phyloP scores from a whole-genome alignment of 1,284 basidiomycete genomes.

The Papiliotrema nemorosa region DNA sequence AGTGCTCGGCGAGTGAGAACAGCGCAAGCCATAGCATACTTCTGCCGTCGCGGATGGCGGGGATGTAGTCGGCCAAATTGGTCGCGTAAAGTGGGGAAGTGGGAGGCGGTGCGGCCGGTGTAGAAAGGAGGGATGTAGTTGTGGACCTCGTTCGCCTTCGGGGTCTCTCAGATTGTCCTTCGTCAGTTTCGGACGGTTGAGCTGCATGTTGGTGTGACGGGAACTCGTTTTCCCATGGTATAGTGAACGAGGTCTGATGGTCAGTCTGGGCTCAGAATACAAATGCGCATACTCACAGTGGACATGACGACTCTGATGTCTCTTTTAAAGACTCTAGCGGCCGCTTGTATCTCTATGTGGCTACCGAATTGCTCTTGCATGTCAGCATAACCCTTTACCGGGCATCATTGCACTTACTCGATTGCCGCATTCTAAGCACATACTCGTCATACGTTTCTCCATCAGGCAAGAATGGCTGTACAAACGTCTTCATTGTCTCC shows the following conservation, averaged over 20 bases:
- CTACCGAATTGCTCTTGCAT: slow-evolving; percentile 36
- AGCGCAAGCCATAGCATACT: slow-evolving; percentile 44
- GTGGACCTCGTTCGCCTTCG: slow-evolving; percentile 20
- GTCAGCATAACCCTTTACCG: neutral
- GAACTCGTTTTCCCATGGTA: slow-evolving; percentile 1
- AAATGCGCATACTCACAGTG: slow-evolving; percentile 18
- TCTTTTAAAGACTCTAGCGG: slow-evolving; percentile 36
- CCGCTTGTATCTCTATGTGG: slow-evolving; percentile 42
- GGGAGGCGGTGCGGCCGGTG: slow-evolving; percentile 12
- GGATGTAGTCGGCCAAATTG: slow-evolving; percentile 22
- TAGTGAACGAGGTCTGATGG: slow-evolving; percentile 4
- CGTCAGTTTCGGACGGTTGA: neutral
- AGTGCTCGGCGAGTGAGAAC: slow-evolving; percentile 45
- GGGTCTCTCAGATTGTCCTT: slow-evolving; percentile 1
- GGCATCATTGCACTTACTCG: slow-evolving; percentile 18
- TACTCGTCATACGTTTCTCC: slow-evolving; percentile 38
- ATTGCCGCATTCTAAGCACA: slow-evolving; percentile 36
- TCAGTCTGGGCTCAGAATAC: neutral
- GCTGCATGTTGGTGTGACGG: neutral
- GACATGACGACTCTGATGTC: slow-evolving; percentile 41
- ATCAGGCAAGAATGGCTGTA: slow-evolving; percentile 33
- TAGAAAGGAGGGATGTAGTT: slow-evolving; percentile 12
- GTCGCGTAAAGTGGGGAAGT: slow-evolving; percentile 15
- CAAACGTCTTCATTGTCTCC: slow-evolving; percentile 32
- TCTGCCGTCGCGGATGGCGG: slow-evolving; percentile 23